Evolutionary conservation across 495 filamentous ascomycete species (phyloP), one percentile per base, ranked within the genome.

Genomic region (Aspergillus hancockii): DNA sequence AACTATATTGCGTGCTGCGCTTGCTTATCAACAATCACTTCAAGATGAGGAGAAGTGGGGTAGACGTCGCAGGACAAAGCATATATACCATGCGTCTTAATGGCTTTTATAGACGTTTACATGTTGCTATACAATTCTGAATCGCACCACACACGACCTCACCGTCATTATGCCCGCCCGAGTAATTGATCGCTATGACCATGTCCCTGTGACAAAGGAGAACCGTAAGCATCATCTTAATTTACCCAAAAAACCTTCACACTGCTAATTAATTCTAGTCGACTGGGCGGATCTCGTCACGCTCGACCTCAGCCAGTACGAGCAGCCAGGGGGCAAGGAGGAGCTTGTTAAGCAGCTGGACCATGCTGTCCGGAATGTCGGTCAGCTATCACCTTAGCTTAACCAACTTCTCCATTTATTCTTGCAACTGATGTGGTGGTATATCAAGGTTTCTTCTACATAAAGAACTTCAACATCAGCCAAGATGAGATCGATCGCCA

Each of bases 221-320:
- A 63, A 79, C 50, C 68, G 77, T 79, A 46, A 67, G 77, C 60
- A 14, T 12, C 49, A 2, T 19, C 16, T 23, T 16, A 14, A 8
- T 41, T 0, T 4, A n/a, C n/a, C n/a, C 19, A 6, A 45, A 38
- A 36, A 28, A 40, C 9, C 7, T 16, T 21, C 23, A 23, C 16
- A 8, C 8, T 43, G 22, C 63, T 64, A 58, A 62, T 50, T 16
- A 34, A 46, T 23, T 8, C 22, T 23, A 80, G 72, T 83, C 41
- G 71, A 75, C 45, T 85, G 81, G 81, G 81, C 83, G 19, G 82
- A 86, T 19, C 75, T 86, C 6, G 67, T 82, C 23, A 84, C 79
- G 10, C 72, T 86, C 13, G 83, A 86, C 58, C 70, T 86, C 0
- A 71, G 72, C 34, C 70, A 69, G 8, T 84, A 78, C 55, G 75